Percentiles rank a stretch among this genome's conserved stretches.
Evolutionary conservation across 352 stramenopile genomes (phyloP).

Genomic region (Elongisporangium anandrum): DNA sequence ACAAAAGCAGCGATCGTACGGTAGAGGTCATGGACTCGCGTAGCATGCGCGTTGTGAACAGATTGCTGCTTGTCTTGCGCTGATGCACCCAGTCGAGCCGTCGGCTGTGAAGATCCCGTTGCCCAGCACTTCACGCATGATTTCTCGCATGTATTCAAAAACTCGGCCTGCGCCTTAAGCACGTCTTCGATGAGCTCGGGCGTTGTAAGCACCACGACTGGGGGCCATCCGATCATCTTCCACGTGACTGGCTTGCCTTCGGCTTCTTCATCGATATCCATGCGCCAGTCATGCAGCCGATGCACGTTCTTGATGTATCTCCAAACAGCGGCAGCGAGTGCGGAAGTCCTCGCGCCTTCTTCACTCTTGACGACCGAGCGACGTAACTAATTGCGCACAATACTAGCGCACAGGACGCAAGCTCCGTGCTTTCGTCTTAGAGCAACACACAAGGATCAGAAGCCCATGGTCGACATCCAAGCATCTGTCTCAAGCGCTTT

Average conservation of each 20-base stretch:
- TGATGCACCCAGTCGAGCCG: slow-evolving; percentile 59
- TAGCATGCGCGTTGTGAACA: slow-evolving; percentile 57
- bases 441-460: no score
- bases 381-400: background rate
- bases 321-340: slow-evolving; percentile 2
- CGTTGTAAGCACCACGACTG: slow-evolving; percentile 10
- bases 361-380: background rate
- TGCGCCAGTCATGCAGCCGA: slow-evolving; percentile 2
- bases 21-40: slow-evolving; percentile 27
- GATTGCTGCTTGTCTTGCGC: slow-evolving; percentile 76
- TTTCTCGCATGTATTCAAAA: slow-evolving; percentile 43
- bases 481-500: no score
- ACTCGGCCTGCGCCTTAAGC: slow-evolving; percentile 34
- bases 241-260: slow-evolving; percentile 1
- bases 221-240: slow-evolving; percentile 5
- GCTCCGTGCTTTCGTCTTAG: no score
- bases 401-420: background rate
- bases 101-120: slow-evolving; percentile 66
- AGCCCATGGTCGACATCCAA: no score
- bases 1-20: slow-evolving; percentile 21
- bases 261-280: slow-evolving; percentile 1
- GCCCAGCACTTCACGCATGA: slow-evolving; percentile 48
- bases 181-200: slow-evolving; percentile 9
- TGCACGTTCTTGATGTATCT: slow-evolving; percentile 1
- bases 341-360: background rate